Base-by-base conservation (phyloP, 441 rosid genomes). In the Macaranga tanarius region DNA sequence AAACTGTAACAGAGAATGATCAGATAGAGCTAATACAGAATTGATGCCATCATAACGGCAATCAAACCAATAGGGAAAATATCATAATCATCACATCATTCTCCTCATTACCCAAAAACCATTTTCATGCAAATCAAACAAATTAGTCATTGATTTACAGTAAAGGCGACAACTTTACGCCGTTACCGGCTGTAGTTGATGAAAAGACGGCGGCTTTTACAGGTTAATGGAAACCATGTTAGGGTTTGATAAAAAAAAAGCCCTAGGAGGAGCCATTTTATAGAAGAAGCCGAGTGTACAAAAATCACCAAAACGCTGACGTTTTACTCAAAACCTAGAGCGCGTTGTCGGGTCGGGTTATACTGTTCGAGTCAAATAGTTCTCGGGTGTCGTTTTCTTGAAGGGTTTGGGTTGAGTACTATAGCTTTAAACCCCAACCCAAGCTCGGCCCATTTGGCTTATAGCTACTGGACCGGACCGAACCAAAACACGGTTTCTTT, bases 1-100 rank as follows among this genome's bases (percentile, higher is more conserved):
- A 6, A 7, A 2, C 19, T 17, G 45, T 0, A 38, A n/a, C 11
- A 57, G 75, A 75, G 82, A 56, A 73, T 69, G 87, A 84, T 81
- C 87, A 81, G 85, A 71, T 80, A 84, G 85, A 84, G 82, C 85
- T 81, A 84, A 84, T 79, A 84, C 81, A 75, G 19, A 75, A 65
- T 20, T 8, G 47, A 40, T 69, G 80, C 85, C 87, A 81, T 84
- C 87, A 84, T 81, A 11, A 11, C 77, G 82, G 85, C 80, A 66
- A 75, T 79, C 82, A 82, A 82, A 82, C 85, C 85, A 79, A 79
- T 74, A 79, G 82, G 79, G 77, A 82, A 82, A 67, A 58, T 47
- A 62, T 56, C 58, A 22, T 23, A 23, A 69, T 70, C 78, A 8
- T 75, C 74, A 64, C 56, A 9, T 62, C 73, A 75, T 69, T 25